Evolutionary conservation across 495 filamentous ascomycete species (phyloP).

Genomic region (Glonium stellatum): DNA sequence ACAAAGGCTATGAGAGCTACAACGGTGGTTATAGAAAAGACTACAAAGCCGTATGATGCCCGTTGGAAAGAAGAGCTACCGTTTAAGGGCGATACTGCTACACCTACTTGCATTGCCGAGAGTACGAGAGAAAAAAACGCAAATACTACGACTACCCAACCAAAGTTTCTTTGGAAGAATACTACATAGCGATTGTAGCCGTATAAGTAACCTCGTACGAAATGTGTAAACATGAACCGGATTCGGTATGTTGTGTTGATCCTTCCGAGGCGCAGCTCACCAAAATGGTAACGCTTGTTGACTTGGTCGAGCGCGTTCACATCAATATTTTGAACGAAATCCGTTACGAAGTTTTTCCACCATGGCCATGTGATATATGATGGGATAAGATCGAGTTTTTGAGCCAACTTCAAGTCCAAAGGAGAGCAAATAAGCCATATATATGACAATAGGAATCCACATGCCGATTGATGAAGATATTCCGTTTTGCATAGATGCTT

Average conservation of each 20-base stretch:
- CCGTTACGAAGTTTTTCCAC: slow-evolving; percentile 24
- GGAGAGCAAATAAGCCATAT: slow-evolving; percentile 22
- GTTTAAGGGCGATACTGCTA: slow-evolving; percentile 39
- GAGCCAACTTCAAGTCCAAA: slow-evolving; percentile 24
- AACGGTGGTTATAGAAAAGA: slow-evolving; percentile 33
- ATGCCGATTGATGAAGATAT: slow-evolving; percentile 15
- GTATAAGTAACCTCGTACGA: slow-evolving; percentile 26
- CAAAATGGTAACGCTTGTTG: slow-evolving; percentile 31
- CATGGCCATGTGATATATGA: slow-evolving; percentile 20
- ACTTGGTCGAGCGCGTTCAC: slow-evolving; percentile 22
- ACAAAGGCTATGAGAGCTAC: slow-evolving; percentile 18
- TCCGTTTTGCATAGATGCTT: slow-evolving; percentile 13
- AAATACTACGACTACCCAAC: slow-evolving; percentile 39
- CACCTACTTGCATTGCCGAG: slow-evolving; percentile 54
- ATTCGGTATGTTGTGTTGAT: slow-evolving; percentile 31
- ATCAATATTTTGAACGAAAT: slow-evolving; percentile 16
- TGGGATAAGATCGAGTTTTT: slow-evolving; percentile 18
- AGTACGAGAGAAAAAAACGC: slow-evolving; percentile 50
- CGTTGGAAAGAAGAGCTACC: slow-evolving; percentile 40
- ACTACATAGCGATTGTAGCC: slow-evolving; percentile 27
- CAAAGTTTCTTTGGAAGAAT: slow-evolving; percentile 43
- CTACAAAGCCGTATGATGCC: slow-evolving; percentile 47
- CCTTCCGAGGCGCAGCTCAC: slow-evolving; percentile 29
- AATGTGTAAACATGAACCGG: slow-evolving; percentile 19
- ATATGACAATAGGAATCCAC: slow-evolving; percentile 25